phyloP scores from a whole-genome alignment of 2,329 filamentous ascomycete genomes.

The Drechslerella dactyloides region DNA sequence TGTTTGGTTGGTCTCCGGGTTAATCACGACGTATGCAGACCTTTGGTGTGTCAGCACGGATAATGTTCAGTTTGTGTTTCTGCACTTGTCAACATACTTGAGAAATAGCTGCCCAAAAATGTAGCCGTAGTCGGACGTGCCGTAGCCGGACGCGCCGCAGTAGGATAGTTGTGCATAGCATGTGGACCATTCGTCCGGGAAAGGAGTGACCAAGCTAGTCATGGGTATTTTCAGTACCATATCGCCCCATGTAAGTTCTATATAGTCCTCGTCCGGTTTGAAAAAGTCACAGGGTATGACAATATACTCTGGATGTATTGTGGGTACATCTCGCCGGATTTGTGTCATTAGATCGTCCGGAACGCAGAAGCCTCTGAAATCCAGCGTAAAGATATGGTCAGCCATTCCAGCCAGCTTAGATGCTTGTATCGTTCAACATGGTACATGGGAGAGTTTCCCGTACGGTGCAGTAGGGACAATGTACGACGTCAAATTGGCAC shows the following conservation, averaged over 20 bases:
- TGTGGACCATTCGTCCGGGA: background rate
- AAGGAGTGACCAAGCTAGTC: background rate
- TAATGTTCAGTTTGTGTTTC: background rate
- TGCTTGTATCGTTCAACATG: too few species aligned
- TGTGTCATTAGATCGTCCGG: background rate
- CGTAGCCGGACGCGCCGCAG: background rate
- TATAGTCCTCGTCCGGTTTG: background rate
- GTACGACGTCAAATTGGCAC: too few species aligned
- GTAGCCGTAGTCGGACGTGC: background rate
- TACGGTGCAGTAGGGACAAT: too few species aligned
- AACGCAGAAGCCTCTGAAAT: background rate
- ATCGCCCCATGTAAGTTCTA: conserved; percentile 6
- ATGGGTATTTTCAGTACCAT: conserved; percentile 6
- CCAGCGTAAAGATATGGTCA: too few species aligned
- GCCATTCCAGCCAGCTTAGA: too few species aligned
- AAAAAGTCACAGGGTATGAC: background rate
- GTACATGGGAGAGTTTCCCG: too few species aligned
- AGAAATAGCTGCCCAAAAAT: conserved; percentile 13
- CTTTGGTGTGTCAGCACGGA: background rate
- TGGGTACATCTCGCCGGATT: background rate
- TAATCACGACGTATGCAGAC: background rate
- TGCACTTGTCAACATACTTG: conserved; percentile 9
- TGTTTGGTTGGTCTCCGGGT: background rate
- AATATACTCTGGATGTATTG: background rate
- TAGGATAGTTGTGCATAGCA: background rate